A percentile compares a stretch with the other conserved stretches of the same genome.
Conservation (phyloP, 352 stramenopile species). For the Globisporangium rhizosaccharum region DNA sequence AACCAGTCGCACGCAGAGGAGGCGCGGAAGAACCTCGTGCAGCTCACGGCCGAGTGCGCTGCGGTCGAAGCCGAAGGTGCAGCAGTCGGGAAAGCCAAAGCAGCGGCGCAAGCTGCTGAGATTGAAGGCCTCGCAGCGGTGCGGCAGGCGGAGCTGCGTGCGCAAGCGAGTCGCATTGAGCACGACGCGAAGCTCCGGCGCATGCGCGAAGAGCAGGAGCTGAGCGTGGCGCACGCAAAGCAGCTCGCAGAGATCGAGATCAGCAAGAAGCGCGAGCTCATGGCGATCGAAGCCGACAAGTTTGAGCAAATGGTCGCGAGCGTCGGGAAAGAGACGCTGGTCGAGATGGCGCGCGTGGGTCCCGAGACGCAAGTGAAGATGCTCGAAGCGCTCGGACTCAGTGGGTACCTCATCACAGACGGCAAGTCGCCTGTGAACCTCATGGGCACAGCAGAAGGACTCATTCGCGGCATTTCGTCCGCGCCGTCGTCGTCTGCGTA, state of each 20-base stretch:
- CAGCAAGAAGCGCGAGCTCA: conserved; percentile 73
- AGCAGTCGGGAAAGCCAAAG: conserved; percentile 57
- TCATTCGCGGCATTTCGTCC: conserved; percentile 69
- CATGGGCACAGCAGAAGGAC: conserved; percentile 60
- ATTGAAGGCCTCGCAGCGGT: conserved; percentile 70
- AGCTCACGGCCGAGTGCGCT: conserved; percentile 64
- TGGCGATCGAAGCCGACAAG: conserved; percentile 72
- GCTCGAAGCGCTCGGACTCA: conserved; percentile 66
- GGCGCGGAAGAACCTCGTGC: conserved; percentile 69
- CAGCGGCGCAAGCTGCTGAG: conserved; percentile 55
- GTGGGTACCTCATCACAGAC: conserved; percentile 81
- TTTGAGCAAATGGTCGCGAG: conserved; percentile 80
- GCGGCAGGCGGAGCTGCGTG: conserved; percentile 57
- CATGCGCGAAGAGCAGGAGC: conserved; percentile 55
- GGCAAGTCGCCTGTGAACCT: conserved; percentile 79
- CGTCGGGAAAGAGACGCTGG: conserved; percentile 70
- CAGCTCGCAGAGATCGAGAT: conserved; percentile 64
- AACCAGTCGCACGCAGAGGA: conserved; percentile 72
- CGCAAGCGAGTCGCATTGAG: conserved; percentile 62
- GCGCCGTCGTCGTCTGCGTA: conserved; percentile 13
- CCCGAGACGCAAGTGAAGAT: conserved; percentile 78
- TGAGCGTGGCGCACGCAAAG: conserved; percentile 49
- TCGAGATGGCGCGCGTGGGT: conserved; percentile 61
- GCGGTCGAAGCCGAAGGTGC: conserved; percentile 62
- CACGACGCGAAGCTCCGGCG: conserved; percentile 53